Conservation (phyloP, 495 filamentous ascomycete species). For the Penicillium flavigenum region DNA sequence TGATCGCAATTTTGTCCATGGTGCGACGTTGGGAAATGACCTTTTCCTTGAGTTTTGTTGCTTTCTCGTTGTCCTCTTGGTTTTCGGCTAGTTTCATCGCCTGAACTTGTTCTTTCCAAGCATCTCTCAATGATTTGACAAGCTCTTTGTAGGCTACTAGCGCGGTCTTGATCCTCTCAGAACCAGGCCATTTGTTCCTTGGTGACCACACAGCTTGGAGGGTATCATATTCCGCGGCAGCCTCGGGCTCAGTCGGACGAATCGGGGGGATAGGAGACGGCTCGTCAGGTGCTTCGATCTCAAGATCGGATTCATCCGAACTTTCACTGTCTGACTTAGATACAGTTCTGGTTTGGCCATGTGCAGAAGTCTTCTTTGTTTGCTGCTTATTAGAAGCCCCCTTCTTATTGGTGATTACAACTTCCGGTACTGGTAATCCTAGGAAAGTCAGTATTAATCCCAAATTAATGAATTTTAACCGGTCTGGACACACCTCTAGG, state of each 20-base stretch:
- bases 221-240: constrained; percentile 60
- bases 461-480: neutral
- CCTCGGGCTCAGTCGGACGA: constrained; percentile 52
- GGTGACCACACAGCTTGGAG: constrained; percentile 65
- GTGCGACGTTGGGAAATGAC: constrained; percentile 58
- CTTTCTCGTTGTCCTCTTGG: constrained; percentile 45
- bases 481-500: constrained; percentile 4
- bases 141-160: constrained; percentile 61
- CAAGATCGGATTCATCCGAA: constrained; percentile 50
- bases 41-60: constrained; percentile 40
- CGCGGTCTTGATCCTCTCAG: constrained; percentile 51
- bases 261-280: constrained; percentile 51
- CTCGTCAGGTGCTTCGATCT: constrained; percentile 48
- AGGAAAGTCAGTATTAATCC: constrained; percentile 1
- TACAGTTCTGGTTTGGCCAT: constrained; percentile 30
- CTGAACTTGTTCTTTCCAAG: constrained; percentile 59
- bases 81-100: constrained; percentile 58
- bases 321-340: constrained; percentile 48
- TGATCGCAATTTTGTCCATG: constrained; percentile 58
- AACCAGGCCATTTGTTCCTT: constrained; percentile 44
- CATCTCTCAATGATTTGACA: constrained; percentile 59
- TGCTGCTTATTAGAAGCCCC: constrained; percentile 18
- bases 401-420: constrained; percentile 11
- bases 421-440: constrained; percentile 9
- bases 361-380: constrained; percentile 28